Evolutionary conservation across 2,329 filamentous ascomycete species (phyloP).

Genomic region (Fusarium sp.): DNA sequence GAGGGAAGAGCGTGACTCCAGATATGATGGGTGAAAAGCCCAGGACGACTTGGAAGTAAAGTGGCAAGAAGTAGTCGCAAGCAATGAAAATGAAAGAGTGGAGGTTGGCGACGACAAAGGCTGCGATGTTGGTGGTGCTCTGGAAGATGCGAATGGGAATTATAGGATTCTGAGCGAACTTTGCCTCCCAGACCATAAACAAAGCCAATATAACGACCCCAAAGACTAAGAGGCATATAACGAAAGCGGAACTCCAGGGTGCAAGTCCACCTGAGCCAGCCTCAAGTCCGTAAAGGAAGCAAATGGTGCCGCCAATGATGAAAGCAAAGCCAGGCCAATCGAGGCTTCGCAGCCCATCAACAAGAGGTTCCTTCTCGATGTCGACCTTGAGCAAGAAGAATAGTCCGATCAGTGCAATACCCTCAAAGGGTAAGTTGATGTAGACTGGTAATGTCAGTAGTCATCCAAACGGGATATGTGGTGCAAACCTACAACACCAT

Average conservation of each 20-base stretch:
- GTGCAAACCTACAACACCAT: slow-evolving; percentile 64
- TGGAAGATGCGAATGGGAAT: slow-evolving; percentile 81
- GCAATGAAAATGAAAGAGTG: slow-evolving; percentile 84
- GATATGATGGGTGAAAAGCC: slow-evolving; percentile 76
- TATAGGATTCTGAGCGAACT: slow-evolving; percentile 79
- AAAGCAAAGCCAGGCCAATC: slow-evolving; percentile 68
- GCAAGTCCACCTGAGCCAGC: slow-evolving; percentile 77
- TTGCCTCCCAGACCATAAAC: slow-evolving; percentile 80
- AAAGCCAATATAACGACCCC: slow-evolving; percentile 71
- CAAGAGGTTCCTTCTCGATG: slow-evolving; percentile 73
- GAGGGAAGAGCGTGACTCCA: slow-evolving; percentile 80
- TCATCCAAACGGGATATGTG: accelerated
- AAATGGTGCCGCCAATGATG: slow-evolving; percentile 83
- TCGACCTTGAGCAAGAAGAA: slow-evolving; percentile 75
- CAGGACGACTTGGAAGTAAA: slow-evolving; percentile 85
- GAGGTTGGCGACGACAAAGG: slow-evolving; percentile 74
- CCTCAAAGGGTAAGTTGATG: slow-evolving; percentile 68
- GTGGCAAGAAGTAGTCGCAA: slow-evolving; percentile 80
- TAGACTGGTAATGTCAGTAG: slow-evolving; percentile 55
- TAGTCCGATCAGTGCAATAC: slow-evolving; percentile 59
- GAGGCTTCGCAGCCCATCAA: slow-evolving; percentile 71
- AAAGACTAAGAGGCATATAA: slow-evolving; percentile 83
- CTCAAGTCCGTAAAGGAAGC: slow-evolving; percentile 87
- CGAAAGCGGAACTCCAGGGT: slow-evolving; percentile 79
- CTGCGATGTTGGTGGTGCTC: slow-evolving; percentile 72